These are phyloP conservation scores for Piedraia hortae DNA, from an alignment of 2,329 filamentous ascomycete species.

Conservation along the genomic window DNA sequence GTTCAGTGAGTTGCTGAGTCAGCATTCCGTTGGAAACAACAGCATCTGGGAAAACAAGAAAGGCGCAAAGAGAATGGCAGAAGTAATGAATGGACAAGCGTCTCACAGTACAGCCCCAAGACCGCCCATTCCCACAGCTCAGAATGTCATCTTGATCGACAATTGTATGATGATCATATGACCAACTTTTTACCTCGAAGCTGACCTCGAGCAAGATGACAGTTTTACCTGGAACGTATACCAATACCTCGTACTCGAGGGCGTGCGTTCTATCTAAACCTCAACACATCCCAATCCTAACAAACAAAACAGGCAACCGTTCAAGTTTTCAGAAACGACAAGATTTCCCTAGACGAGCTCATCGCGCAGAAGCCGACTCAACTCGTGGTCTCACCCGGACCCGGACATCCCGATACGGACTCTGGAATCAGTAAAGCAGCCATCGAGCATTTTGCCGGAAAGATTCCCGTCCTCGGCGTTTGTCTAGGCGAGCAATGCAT, in stretches of 20 bases:
- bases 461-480: slow-evolving; percentile 86
- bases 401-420: slow-evolving; percentile 74
- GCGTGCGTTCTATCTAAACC: too few species aligned
- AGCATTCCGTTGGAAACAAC: too few species aligned
- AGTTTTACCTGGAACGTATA: slow-evolving; percentile 98
- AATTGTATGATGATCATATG: too few species aligned
- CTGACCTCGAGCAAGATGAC: slow-evolving; percentile 80
- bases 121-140: slow-evolving; percentile 46
- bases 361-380: slow-evolving; percentile 69
- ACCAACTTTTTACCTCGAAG: too few species aligned
- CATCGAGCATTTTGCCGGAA: slow-evolving; percentile 73
- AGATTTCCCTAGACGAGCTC: slow-evolving; percentile 62
- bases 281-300: too few species aligned
- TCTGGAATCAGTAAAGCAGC: slow-evolving; percentile 82
- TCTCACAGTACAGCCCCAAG: slow-evolving; percentile 57
- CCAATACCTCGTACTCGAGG: slow-evolving; percentile 91
- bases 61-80: too few species aligned
- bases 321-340: slow-evolving; percentile 74
- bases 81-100: too few species aligned
- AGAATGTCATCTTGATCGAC: slow-evolving; percentile 84
- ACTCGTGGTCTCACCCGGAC: slow-evolving; percentile 79
- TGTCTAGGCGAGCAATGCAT: slow-evolving; percentile 99
- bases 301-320: too few species aligned
- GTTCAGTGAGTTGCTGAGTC: too few species aligned
- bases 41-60: too few species aligned